Evolutionary conservation across 768 basidiomycete genomes (phyloP), one percentile per base, ranked within the genome.

Genomic region (Auricularia cornea): DNA sequence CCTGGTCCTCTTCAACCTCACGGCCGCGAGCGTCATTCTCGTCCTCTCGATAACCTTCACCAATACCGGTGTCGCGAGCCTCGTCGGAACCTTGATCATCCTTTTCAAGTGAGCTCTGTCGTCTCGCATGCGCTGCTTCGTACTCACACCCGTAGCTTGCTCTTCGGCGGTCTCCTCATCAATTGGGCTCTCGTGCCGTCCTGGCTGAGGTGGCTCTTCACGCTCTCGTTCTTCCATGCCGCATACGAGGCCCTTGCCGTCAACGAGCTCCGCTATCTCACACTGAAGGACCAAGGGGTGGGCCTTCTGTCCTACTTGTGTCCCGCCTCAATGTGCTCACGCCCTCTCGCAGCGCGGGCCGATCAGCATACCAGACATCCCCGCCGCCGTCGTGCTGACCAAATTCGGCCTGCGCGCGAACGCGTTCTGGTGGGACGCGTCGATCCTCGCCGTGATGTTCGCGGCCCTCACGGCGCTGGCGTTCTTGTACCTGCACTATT

Each of bases 221-320:
- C 89, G 0, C 70, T 92, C 4, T 97, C 94, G 4, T 98, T 98
- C 82, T 99, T 97, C 87, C 97, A 99, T 77, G 96, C 97, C 23
- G 97, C 92, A 0, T 98, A 94, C 68, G 97, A 99, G 76, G 95
- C 92, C 1, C 82, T 99, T 40, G 87, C 95, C 23, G 97, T 99
- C 63, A 99, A 98, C 72, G 97, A 99, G 74, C 79, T 99, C 63
- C 81, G 95, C 59, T 98, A 97, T 75, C 77, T 98, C 28, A 91
- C 94, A 70, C 78, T 99, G 40, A 94, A 92, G 72, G 93, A 99
- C 71, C 83, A 87, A 67, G 92, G 90, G 80, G 92, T 92, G n/a
- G n/a, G n/a, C 62, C 63, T 85, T 67, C 35, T 33, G 23, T 31
- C 38, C 30, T 10, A 38, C 10, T 38, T 8, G 10, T n/a, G n/a